Conservation (phyloP, 2,329 filamentous ascomycete species). For the Graphiopsis chlorocephala region DNA sequence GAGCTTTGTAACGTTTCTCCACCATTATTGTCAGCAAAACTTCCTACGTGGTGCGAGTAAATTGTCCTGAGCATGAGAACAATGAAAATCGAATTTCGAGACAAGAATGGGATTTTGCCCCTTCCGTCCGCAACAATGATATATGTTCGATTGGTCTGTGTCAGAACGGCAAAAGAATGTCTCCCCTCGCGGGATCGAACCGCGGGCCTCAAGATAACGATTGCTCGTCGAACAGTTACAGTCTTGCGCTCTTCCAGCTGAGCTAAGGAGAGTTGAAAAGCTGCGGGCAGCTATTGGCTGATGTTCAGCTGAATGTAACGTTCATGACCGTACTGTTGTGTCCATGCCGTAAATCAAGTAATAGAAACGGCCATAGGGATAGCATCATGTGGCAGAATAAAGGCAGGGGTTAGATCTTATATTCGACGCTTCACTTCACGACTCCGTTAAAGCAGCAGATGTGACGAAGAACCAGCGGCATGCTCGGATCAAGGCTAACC, state of each 20-base stretch:
- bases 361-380: background rate
- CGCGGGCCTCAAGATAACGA: constrained; percentile 8
- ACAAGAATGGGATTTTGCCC: background rate
- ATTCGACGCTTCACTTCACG: background rate
- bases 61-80: background rate
- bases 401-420: background rate
- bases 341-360: too few relatives aligned
- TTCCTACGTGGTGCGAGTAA: background rate
- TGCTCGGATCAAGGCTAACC: too few relatives aligned
- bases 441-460: background rate
- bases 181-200: constrained; percentile 11
- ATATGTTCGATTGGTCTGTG: background rate
- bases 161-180: background rate
- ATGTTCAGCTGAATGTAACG: too few relatives aligned
- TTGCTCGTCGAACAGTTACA: background rate
- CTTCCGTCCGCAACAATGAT: background rate
- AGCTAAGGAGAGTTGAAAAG: constrained; percentile 11
- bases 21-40: background rate
- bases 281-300: background rate
- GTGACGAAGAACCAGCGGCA: too few relatives aligned
- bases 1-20: background rate
- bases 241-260: constrained; percentile 8
- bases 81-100: background rate
- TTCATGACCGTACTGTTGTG: too few relatives aligned
- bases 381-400: background rate